Percentiles rank a stretch among this genome's conserved stretches.
Conservation (phyloP, 495 filamentous ascomycete species). For the Podospora comata region DNA sequence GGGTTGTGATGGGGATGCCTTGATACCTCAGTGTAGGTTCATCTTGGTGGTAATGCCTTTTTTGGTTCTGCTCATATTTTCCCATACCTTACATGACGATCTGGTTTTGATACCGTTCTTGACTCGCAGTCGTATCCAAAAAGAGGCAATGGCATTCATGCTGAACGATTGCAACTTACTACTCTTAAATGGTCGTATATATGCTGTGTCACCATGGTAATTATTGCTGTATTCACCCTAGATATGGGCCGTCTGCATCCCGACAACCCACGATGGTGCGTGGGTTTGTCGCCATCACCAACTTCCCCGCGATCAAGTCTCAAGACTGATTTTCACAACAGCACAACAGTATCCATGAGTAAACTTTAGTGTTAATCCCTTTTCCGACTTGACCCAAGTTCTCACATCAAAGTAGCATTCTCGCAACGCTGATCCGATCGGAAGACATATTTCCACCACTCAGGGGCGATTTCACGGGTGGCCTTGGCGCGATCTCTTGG, state of each 20-base stretch:
- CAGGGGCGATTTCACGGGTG: not conserved
- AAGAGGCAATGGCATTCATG: no score
- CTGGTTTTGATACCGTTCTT: no score
- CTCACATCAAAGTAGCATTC: not conserved
- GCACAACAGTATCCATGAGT: not conserved
- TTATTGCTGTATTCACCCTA: no score
- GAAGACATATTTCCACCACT: slow-evolving; percentile 3
- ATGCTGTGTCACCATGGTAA: no score
- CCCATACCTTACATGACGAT: no score
- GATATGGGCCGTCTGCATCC: no score
- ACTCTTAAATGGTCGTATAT: no score
- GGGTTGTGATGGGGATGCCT: not conserved
- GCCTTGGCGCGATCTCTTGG: not conserved
- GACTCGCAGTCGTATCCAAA: no score
- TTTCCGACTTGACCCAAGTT: not conserved
- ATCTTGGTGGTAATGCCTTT: not conserved
- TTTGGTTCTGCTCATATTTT: no score
- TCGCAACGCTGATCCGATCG: not conserved
- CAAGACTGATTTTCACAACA: not conserved
- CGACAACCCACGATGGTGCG: no score
- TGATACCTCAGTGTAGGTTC: not conserved
- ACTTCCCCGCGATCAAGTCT: not conserved
- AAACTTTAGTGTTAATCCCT: not conserved
- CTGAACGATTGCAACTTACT: no score
- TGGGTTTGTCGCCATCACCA: no score